Evolutionary conservation across 108 stramenopile genomes (phyloP).

Genomic region (Ochromonas danica): DNA sequence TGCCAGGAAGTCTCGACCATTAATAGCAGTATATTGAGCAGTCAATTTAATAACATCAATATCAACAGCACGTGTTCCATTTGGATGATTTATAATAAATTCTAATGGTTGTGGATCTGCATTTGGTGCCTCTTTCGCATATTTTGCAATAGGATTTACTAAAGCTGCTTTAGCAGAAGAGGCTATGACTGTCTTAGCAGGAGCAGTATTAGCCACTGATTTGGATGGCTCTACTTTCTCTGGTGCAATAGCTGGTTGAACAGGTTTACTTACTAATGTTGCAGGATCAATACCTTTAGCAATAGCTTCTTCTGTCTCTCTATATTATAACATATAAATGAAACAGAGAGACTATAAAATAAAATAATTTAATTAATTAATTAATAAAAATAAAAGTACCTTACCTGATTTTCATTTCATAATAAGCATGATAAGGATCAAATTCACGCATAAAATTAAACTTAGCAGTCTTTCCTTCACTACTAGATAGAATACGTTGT

Average conservation of each 20-base stretch:
- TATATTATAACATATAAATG: neutral
- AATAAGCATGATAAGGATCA: conserved; percentile 94
- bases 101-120: conserved; percentile 68
- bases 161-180: conserved; percentile 44
- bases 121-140: conserved; percentile 34
- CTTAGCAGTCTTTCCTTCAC: conserved; percentile 77
- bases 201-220: neutral
- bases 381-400: too few species aligned
- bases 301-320: neutral
- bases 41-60: conserved; percentile 85
- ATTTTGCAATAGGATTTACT: conserved; percentile 56
- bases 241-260: neutral
- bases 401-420: conserved; percentile 86
- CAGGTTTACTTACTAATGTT: neutral
- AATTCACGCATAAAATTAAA: conserved; percentile 88
- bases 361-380: too few species aligned
- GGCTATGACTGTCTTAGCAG: neutral
- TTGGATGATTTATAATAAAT: conserved; percentile 71
- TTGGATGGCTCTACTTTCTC: neutral
- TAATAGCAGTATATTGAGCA: conserved; percentile 87
- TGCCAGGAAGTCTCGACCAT: conserved; percentile 12
- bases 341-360: too few species aligned
- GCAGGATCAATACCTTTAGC: neutral
- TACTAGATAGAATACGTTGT: conserved; percentile 50
- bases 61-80: conserved; percentile 70